Evolutionary conservation across 2,329 filamentous ascomycete species (phyloP).

Genomic region (Fonsecaea nubica): DNA sequence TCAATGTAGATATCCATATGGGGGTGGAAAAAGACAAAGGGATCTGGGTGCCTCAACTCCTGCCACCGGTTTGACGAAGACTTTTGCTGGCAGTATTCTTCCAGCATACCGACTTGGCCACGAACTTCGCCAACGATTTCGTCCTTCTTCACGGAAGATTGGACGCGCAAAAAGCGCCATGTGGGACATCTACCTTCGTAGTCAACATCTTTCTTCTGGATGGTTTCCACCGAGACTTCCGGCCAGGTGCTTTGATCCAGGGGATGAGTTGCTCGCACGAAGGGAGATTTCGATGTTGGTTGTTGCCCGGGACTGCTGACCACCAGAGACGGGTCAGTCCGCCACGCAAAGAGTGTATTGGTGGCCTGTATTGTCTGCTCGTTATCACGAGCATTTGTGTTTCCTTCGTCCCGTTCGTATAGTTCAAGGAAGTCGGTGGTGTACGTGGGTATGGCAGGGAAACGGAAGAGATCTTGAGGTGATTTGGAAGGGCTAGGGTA

Average conservation of each 20-base stretch:
- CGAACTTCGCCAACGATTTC: slow-evolving; percentile 75
- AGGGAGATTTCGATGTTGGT: slow-evolving; percentile 69
- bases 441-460: slow-evolving; percentile 70
- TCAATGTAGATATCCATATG: slow-evolving; percentile 91
- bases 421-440: slow-evolving; percentile 77
- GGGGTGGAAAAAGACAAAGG: slow-evolving; percentile 87
- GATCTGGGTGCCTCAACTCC: slow-evolving; percentile 64
- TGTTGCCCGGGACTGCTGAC: slow-evolving; percentile 67
- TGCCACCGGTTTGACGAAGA: slow-evolving; percentile 67
- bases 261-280: slow-evolving; percentile 65
- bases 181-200: slow-evolving; percentile 66
- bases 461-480: slow-evolving; percentile 62
- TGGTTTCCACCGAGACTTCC: slow-evolving; percentile 58
- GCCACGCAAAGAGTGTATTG: slow-evolving; percentile 77
- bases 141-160: slow-evolving; percentile 58
- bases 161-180: slow-evolving; percentile 68
- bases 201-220: slow-evolving; percentile 57
- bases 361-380: slow-evolving; percentile 78
- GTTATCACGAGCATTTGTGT: slow-evolving; percentile 67
- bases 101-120: slow-evolving; percentile 75
- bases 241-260: slow-evolving; percentile 64
- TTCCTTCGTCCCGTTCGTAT: slow-evolving; percentile 67
- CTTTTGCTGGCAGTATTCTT: slow-evolving; percentile 71
- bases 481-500: slow-evolving; percentile 75
- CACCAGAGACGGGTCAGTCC: slow-evolving; percentile 74